Evolutionary conservation across 257 asterid genomes (phyloP).

Genomic region (Jacaranda copaia): DNA sequence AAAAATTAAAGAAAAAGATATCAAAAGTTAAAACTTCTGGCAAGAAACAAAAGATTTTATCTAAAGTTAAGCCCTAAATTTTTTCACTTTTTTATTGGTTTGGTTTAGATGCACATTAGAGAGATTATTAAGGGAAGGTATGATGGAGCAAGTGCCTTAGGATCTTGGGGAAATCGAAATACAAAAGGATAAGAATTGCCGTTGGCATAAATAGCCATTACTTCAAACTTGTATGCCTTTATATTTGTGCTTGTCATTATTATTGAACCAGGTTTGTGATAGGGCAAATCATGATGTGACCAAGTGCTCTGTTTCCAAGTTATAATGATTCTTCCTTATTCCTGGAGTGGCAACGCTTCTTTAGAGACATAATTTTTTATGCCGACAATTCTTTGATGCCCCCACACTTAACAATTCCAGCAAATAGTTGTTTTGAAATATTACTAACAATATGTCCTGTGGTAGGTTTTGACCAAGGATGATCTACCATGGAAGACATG

Average conservation of each 20-base stretch:
- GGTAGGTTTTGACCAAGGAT: slow-evolving; percentile 84
- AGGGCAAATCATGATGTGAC: slow-evolving; percentile 2
- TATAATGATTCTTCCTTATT: slow-evolving; percentile 23
- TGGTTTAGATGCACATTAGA: slow-evolving; percentile 10
- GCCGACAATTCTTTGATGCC: neutral
- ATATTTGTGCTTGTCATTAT: slow-evolving; percentile 14
- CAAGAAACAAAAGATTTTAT: no score
- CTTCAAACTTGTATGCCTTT: slow-evolving; percentile 13
- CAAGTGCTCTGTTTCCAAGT: neutral
- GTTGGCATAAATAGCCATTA: slow-evolving; percentile 16
- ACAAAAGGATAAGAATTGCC: neutral
- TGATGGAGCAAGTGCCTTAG: neutral
- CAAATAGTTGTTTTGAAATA: slow-evolving; percentile 19
- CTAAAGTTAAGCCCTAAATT: no score
- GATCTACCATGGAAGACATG: slow-evolving; percentile 91
- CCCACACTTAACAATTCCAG: neutral
- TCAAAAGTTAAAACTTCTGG: no score
- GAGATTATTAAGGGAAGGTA: neutral
- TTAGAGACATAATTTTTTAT: neutral
- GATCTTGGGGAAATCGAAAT: slow-evolving; percentile 11
- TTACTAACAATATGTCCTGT: slow-evolving; percentile 14
- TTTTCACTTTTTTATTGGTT: slow-evolving; percentile 23
- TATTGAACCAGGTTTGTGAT: neutral
- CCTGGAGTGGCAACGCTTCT: slow-evolving; percentile 7
- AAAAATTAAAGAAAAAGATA: no score